A percentile compares a stretch with the other conserved stretches of the same genome.
These are phyloP conservation scores for Grosmannia serpens DNA, from an alignment of 2,329 filamentous ascomycete species.

Conservation along the genomic window DNA sequence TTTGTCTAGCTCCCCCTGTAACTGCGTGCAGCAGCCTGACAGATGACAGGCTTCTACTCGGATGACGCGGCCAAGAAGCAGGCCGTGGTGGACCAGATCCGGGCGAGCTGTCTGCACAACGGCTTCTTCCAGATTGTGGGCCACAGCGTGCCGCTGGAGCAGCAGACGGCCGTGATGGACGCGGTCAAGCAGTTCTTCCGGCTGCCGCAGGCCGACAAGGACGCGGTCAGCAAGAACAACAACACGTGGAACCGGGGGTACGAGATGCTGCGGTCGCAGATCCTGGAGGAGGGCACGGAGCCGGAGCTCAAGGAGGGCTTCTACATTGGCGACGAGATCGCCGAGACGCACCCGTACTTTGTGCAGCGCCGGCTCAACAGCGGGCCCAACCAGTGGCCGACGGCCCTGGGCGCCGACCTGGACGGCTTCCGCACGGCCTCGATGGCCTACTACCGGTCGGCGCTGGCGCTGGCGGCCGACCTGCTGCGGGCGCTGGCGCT, in stretches of 20 bases:
- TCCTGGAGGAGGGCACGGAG: slow-evolving; percentile 15
- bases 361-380: slow-evolving; percentile 22
- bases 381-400: slow-evolving; percentile 21
- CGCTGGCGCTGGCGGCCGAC: slow-evolving; percentile 17
- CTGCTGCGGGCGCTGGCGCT: slow-evolving; percentile 19
- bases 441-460: slow-evolving; percentile 19
- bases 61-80: slow-evolving; percentile 2
- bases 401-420: slow-evolving; percentile 12
- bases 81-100: slow-evolving; percentile 11
- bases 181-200: slow-evolving; percentile 34
- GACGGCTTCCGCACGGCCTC: slow-evolving; percentile 21
- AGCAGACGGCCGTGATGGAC: slow-evolving; percentile 29
- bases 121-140: slow-evolving; percentile 43
- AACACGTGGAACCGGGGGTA: slow-evolving; percentile 25
- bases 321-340: slow-evolving; percentile 24
- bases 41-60: slow-evolving; percentile 5
- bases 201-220: slow-evolving; percentile 30
- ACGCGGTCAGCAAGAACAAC: slow-evolving; percentile 19
- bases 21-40: not conserved
- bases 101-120: slow-evolving; percentile 30
- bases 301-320: slow-evolving; percentile 29
- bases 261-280: slow-evolving; percentile 22
- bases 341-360: slow-evolving; percentile 14
- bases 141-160: slow-evolving; percentile 28
- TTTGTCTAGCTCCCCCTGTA: not conserved